Evolutionary conservation across 805 yeast species (phyloP).

Genomic region (Zygoascus bituminiphila): DNA sequence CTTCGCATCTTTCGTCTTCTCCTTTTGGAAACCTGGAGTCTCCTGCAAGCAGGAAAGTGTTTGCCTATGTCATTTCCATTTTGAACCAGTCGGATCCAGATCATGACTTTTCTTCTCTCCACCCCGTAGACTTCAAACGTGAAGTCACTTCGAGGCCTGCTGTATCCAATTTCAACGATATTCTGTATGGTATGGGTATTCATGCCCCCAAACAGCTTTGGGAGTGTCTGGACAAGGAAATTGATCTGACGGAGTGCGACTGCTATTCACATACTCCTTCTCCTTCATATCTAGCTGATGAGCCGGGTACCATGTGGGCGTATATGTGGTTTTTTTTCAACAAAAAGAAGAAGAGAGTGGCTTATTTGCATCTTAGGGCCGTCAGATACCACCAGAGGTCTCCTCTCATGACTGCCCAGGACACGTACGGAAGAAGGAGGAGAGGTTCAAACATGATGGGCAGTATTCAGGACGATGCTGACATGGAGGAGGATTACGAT

Average conservation of each 20-base stretch:
- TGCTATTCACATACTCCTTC: conserved; percentile 36
- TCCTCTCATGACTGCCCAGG: conserved; percentile 23
- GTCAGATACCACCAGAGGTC: conserved; percentile 34
- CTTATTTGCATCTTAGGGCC: conserved; percentile 68
- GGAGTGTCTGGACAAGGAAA: conserved; percentile 79
- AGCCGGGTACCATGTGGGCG: conserved; percentile 58
- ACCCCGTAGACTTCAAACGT: conserved; percentile 68
- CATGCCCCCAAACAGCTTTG: conserved; percentile 61
- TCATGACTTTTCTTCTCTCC: conserved; percentile 82
- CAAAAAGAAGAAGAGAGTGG: conserved; percentile 85
- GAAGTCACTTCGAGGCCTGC: conserved; percentile 33
- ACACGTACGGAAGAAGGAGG: background rate
- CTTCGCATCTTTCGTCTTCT: conserved; percentile 24
- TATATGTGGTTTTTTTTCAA: conserved; percentile 88
- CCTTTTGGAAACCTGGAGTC: conserved; percentile 92
- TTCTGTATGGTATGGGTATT: conserved; percentile 51
- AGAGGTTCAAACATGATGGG: conserved; percentile 4
- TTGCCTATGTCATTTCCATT: conserved; percentile 84
- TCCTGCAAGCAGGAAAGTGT: conserved; percentile 78
- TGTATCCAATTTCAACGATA: conserved; percentile 63
- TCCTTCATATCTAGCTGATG: conserved; percentile 58
- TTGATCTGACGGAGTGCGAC: conserved; percentile 53
- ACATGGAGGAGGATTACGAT: conserved; percentile 41
- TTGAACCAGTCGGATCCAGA: conserved; percentile 92
- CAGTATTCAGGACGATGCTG: conserved; percentile 32